Percentiles rank a stretch among this genome's conserved stretches.
phyloP scores from a whole-genome alignment of 768 basidiomycete genomes.

The Filobasidium floriforme region DNA sequence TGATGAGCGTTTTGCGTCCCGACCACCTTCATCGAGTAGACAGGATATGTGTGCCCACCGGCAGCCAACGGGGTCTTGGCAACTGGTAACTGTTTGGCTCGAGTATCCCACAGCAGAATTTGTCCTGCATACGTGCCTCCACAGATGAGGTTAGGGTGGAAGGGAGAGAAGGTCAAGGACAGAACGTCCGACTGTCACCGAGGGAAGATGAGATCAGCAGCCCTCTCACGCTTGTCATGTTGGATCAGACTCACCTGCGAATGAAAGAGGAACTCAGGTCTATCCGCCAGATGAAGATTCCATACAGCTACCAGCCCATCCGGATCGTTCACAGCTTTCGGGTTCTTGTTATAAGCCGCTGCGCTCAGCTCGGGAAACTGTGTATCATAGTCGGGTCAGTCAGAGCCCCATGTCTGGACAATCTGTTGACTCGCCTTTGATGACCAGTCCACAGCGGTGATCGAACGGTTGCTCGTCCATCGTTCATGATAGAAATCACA shows the following conservation, averaged over 20 bases:
- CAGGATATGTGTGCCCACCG: slow-evolving; percentile 94
- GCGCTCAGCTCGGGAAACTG: slow-evolving; percentile 93
- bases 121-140: slow-evolving; percentile 99
- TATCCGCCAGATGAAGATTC: slow-evolving; percentile 89
- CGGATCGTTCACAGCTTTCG: slow-evolving; percentile 84
- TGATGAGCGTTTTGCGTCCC: slow-evolving; percentile 99
- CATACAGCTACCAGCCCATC: slow-evolving; percentile 95
- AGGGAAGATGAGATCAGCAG: neutral
- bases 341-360: slow-evolving; percentile 96
- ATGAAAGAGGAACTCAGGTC: slow-evolving; percentile 97
- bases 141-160: slow-evolving; percentile 93
- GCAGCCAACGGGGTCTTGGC: slow-evolving; percentile 94
- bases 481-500: slow-evolving; percentile 89
- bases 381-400: neutral
- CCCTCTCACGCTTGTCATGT: too few species aligned
- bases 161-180: slow-evolving; percentile 92
- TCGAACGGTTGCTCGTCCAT: slow-evolving; percentile 83
- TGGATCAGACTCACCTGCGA: slow-evolving; percentile 66
- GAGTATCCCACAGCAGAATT: slow-evolving; percentile 95
- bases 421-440: slow-evolving; percentile 60
- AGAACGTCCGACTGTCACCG: slow-evolving; percentile 83
- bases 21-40: slow-evolving; percentile 97
- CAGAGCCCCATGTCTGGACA: neutral
- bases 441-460: slow-evolving; percentile 97
- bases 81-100: slow-evolving; percentile 90